These are phyloP conservation scores for Trichosporon sp. DNA, from an alignment of 1,284 basidiomycete genomes.

Conservation along the genomic window DNA sequence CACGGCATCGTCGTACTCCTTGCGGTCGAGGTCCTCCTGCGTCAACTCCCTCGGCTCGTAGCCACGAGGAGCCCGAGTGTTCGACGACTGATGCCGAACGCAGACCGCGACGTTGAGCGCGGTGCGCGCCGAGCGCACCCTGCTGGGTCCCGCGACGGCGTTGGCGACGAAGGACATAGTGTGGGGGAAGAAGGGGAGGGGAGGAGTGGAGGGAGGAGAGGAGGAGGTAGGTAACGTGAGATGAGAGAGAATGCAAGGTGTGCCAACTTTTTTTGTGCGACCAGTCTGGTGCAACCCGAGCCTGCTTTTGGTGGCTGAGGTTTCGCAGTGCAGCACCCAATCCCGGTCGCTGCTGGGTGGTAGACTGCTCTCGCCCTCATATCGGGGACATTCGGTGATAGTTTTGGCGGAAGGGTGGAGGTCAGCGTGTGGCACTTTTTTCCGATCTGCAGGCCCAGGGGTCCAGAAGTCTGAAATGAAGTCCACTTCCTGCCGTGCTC, in stretches of 20 bases:
- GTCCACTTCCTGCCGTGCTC: neutral
- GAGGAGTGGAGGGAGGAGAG: neutral
- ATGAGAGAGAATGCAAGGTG: neutral
- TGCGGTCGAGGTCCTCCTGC: neutral
- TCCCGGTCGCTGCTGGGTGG: neutral
- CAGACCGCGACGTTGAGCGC: neutral
- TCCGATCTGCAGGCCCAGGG: neutral
- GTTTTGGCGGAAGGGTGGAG: neutral
- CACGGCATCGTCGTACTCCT: neutral
- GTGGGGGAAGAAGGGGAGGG: neutral
- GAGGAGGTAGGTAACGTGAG: neutral
- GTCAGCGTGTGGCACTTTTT: constrained; percentile 21
- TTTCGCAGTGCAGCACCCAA: neutral
- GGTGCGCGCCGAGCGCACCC: neutral
- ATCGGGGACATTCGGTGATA: neutral
- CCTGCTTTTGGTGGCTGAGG: neutral
- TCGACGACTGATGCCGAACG: neutral
- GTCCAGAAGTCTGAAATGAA: too few relatives aligned
- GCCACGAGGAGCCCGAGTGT: neutral
- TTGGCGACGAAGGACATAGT: constrained; percentile 9
- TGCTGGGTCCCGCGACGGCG: constrained; percentile 22
- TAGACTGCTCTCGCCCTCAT: neutral
- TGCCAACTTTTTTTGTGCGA: neutral
- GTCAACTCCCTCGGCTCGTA: neutral
- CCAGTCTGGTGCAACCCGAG: neutral